Evolutionary conservation across 1,284 basidiomycete genomes (phyloP).

Genomic region (Cryptococcus depauperatus): DNA sequence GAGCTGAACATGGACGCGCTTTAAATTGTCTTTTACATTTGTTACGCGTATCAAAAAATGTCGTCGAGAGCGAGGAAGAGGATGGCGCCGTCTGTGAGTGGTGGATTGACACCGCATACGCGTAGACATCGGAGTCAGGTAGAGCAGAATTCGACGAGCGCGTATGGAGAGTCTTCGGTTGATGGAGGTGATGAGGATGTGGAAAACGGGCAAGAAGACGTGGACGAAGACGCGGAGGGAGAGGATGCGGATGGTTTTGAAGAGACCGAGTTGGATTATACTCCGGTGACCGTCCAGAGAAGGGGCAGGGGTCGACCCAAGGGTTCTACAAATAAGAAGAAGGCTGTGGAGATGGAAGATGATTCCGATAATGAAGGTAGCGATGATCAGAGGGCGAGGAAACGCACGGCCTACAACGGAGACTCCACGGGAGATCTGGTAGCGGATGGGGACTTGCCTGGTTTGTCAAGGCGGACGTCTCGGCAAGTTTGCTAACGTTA

Average conservation of each 20-base stretch:
- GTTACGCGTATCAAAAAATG: no score
- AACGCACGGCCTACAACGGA: constrained; percentile 18
- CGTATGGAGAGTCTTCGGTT: not conserved
- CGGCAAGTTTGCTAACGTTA: not conserved
- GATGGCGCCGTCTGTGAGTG: no score
- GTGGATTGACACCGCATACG: not conserved
- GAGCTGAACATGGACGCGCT: no score
- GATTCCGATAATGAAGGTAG: constrained; percentile 15
- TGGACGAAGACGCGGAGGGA: constrained; percentile 5
- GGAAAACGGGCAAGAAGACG: constrained; percentile 6
- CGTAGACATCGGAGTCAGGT: not conserved
- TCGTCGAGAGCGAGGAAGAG: no score
- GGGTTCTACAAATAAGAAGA: constrained; percentile 9
- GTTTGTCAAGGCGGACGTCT: constrained; percentile 11
- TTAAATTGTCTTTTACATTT: no score
- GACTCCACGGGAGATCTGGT: constrained; percentile 9
- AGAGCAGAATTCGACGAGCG: not conserved
- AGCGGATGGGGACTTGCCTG: constrained; percentile 9
- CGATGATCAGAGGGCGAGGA: constrained; percentile 10
- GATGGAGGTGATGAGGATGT: constrained; percentile 1
- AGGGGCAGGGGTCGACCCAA: constrained; percentile 2
- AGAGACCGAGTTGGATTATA: constrained; percentile 3
- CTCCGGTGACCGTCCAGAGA: not conserved
- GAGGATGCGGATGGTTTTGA: constrained; percentile 13
- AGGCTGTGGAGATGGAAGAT: constrained; percentile 7